Evolutionary conservation across 78 protist genomes (phyloP).

Genomic region (Creolimax fragrantissima): DNA sequence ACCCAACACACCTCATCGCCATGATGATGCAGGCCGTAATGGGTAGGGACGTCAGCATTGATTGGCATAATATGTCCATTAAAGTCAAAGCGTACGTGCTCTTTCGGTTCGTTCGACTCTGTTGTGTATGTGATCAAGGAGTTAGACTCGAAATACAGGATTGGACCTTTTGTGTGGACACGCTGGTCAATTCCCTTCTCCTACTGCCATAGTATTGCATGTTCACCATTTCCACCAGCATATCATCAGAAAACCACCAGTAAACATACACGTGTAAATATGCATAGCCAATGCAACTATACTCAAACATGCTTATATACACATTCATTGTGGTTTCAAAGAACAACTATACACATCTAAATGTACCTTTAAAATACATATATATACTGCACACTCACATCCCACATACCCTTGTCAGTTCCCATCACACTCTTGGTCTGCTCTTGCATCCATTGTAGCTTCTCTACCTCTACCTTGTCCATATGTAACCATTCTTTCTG

Average conservation of each 20-base stretch:
- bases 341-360: background rate
- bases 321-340: too few relatives aligned
- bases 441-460: background rate
- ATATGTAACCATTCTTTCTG: background rate
- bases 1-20: background rate
- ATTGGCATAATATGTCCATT: background rate
- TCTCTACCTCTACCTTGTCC: background rate
- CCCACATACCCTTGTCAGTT: background rate
- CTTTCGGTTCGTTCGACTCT: background rate
- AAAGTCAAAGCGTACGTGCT: background rate
- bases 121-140: too few relatives aligned
- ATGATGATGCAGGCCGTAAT: background rate
- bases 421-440: background rate
- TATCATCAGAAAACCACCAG: too few relatives aligned
- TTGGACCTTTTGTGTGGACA: too few relatives aligned
- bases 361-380: background rate
- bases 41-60: background rate
- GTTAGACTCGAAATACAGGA: too few relatives aligned
- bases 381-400: background rate
- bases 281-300: background rate
- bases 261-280: background rate
- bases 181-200: too few relatives aligned
- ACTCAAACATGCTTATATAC: background rate
- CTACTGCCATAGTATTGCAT: too few relatives aligned
- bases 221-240: too few relatives aligned